Percentiles rank a stretch among this genome's conserved stretches.
These are phyloP conservation scores for Deuterostichococcus epilithicus DNA, from an alignment of 139 green algal species.

Conservation along the genomic window DNA sequence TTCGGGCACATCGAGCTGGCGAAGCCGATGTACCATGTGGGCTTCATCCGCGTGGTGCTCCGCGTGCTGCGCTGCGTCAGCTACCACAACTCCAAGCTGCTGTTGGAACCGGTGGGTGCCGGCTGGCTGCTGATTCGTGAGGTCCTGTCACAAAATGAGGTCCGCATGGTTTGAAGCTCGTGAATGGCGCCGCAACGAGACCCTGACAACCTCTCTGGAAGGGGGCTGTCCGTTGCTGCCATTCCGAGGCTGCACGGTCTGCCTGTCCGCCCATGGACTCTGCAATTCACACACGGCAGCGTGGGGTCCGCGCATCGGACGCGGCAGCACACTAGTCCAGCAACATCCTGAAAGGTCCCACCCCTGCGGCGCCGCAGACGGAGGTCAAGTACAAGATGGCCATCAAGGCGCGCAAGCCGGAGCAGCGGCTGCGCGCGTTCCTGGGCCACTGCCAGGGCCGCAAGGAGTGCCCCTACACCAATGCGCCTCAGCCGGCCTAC, in stretches of 20 bases:
- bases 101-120: slow-evolving; percentile 72
- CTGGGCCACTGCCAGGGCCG: slow-evolving; percentile 51
- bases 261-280: no score
- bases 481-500: slow-evolving; percentile 83
- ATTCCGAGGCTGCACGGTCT: no score
- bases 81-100: slow-evolving; percentile 84
- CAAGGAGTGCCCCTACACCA: slow-evolving; percentile 49
- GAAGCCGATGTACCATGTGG: slow-evolving; percentile 93
- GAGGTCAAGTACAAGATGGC: slow-evolving; percentile 68
- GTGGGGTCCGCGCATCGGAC: no score
- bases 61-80: slow-evolving; percentile 91
- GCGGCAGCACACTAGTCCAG: no score
- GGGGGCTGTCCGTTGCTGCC: no score
- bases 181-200: no score
- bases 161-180: no score
- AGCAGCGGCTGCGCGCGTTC: slow-evolving; percentile 67
- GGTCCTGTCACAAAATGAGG: background rate
- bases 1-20: slow-evolving; percentile 98
- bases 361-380: slow-evolving; percentile 28
- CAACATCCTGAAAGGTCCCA: background rate
- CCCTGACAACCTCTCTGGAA: no score
- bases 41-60: slow-evolving; percentile 94
- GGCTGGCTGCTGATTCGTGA: background rate
- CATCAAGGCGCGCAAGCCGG: slow-evolving; percentile 59
- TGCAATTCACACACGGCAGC: no score